Evolutionary conservation across 2,329 filamentous ascomycete genomes (phyloP).

Genomic region (Fusarium fracticaudum): DNA sequence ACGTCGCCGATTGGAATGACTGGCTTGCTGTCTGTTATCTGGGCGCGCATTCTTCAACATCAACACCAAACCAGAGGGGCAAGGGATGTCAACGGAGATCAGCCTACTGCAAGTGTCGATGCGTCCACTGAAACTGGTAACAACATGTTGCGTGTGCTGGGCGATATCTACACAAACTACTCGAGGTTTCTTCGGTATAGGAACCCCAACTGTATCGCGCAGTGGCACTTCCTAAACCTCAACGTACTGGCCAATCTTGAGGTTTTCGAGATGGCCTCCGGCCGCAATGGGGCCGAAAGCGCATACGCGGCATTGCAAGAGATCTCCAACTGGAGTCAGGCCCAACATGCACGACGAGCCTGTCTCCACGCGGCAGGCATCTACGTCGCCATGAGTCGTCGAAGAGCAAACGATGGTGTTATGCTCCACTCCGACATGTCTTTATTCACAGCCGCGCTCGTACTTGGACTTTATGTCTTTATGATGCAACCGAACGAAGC

Average conservation of each 20-base stretch:
- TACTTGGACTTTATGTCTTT: neutral
- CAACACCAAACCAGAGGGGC: neutral
- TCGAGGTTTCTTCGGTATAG: neutral
- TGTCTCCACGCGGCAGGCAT: neutral
- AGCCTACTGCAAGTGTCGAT: neutral
- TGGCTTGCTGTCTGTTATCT: neutral
- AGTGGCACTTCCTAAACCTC: conserved; percentile 2
- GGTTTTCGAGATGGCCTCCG: neutral
- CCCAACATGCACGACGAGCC: neutral
- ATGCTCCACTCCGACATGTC: conserved; percentile 11
- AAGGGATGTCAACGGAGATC: neutral
- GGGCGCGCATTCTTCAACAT: neutral
- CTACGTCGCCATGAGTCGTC: neutral
- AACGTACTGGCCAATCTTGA: neutral
- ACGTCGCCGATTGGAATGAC: neutral
- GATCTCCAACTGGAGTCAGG: conserved; percentile 1
- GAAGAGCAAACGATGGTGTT: neutral
- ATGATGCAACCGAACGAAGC: neutral
- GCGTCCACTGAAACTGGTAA: neutral
- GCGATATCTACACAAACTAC: neutral
- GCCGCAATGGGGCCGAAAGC: neutral
- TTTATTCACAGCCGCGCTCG: neutral
- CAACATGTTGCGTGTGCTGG: neutral
- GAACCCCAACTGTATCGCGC: conserved; percentile 4
- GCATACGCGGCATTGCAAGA: neutral